Evolutionary conservation across 805 yeast genomes (phyloP).

Genomic region (Yarrowia alimentaria): DNA sequence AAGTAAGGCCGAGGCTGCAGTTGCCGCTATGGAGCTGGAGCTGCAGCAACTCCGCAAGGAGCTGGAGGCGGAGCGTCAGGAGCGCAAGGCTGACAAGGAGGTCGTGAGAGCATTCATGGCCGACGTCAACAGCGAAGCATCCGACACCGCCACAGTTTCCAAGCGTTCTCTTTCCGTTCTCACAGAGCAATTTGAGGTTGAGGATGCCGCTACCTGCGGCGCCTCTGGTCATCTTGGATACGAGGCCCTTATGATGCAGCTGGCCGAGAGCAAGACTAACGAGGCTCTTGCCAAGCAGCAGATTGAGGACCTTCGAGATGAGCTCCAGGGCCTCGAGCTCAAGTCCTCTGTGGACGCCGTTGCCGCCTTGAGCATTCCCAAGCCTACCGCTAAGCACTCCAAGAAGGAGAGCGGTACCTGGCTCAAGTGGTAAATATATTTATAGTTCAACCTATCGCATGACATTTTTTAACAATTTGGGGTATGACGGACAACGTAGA

Average conservation of each 20-base stretch:
- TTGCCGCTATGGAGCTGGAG: conserved; percentile 26
- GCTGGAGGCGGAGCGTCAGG: conserved; percentile 21
- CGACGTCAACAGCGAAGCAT: too few species aligned
- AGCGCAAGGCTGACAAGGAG: conserved; percentile 7
- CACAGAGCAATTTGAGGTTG: too few species aligned
- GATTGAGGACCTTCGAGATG: conserved; percentile 35
- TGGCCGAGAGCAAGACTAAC: conserved; percentile 35
- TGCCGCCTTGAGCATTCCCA: conserved; percentile 15
- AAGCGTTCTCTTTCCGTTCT: too few species aligned
- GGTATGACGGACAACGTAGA: too few species aligned
- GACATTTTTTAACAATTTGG: not conserved
- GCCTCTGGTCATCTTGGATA: conserved; percentile 31
- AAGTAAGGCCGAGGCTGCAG: conserved; percentile 16
- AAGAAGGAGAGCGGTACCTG: conserved; percentile 26
- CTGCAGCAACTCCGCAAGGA: conserved; percentile 12
- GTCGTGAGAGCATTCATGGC: conserved; percentile 10
- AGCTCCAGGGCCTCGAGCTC: conserved; percentile 22
- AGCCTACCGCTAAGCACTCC: conserved; percentile 22
- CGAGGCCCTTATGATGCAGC: conserved; percentile 36
- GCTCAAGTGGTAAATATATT: conserved; percentile 26
- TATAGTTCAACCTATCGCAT: conserved; percentile 24
- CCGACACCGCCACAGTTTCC: too few species aligned
- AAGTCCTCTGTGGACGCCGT: too few species aligned
- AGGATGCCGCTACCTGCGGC: too few species aligned
- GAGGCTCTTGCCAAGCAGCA: conserved; percentile 38